phyloP scores from a whole-genome alignment of 305 asterid genomes.

The Solanum chacoense region DNA sequence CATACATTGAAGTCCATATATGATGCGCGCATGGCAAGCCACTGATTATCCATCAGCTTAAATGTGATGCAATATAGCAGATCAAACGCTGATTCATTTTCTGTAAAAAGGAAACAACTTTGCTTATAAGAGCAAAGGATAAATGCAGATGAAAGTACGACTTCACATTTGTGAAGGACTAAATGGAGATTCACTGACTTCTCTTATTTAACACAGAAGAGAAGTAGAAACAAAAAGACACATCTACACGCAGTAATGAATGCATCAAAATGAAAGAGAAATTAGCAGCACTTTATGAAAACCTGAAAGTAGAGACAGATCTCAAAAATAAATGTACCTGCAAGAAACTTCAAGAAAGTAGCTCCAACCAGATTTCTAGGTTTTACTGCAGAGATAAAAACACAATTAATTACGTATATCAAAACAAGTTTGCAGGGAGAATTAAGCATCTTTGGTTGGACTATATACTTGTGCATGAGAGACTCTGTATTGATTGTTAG shows the following conservation, averaged over 20 bases:
- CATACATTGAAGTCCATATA: slow-evolving; percentile 98
- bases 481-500: background rate
- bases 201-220: background rate
- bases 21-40: slow-evolving; percentile 98
- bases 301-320: background rate
- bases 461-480: background rate
- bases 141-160: background rate
- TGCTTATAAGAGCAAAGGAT: background rate
- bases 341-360: slow-evolving; percentile 78
- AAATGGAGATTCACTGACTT: background rate
- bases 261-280: background rate
- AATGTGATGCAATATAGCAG: slow-evolving; percentile 89
- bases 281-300: background rate
- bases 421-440: background rate
- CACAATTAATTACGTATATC: slow-evolving; percentile 4
- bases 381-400: slow-evolving; percentile 51
- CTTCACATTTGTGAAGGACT: background rate
- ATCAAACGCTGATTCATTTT: slow-evolving; percentile 92
- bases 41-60: slow-evolving; percentile 95
- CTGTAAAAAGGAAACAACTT: slow-evolving; percentile 31
- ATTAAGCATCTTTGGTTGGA: background rate
- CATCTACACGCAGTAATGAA: background rate
- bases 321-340: slow-evolving; percentile 37
- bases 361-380: slow-evolving; percentile 89
- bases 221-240: background rate